phyloP scores from a whole-genome alignment of 345 rosid genomes.

The Populus davidiana region DNA sequence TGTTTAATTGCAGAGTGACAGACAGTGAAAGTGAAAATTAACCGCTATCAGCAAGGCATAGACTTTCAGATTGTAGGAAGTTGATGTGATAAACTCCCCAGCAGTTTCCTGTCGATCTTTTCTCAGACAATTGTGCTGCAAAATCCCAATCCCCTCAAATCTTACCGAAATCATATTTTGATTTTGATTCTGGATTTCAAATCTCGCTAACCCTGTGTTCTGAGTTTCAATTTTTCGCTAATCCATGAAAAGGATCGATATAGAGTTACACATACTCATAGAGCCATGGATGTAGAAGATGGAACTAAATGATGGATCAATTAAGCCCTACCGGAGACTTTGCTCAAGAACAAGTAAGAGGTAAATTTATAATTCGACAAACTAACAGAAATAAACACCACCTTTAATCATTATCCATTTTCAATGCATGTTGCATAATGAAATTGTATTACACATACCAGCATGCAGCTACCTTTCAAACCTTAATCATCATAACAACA shows the following conservation, averaged over 20 bases:
- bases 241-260: too few species aligned
- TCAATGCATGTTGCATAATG: neutral
- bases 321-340: neutral
- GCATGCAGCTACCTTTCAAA: neutral
- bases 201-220: too few species aligned
- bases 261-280: neutral
- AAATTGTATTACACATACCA: neutral
- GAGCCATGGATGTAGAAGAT: neutral
- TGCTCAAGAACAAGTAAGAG: neutral
- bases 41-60: neutral
- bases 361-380: neutral
- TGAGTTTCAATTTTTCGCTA: too few species aligned
- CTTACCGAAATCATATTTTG: neutral
- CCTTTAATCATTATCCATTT: neutral
- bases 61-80: neutral
- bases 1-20: neutral
- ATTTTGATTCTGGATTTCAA: too few species aligned
- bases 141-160: neutral
- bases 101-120: neutral
- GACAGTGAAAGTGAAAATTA: neutral
- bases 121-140: neutral
- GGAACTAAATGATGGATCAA: too few species aligned
- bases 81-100: neutral
- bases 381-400: neutral
- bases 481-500: neutral